Conservation (phyloP, 495 filamentous ascomycete genomes). For the Penicillium lagena region DNA sequence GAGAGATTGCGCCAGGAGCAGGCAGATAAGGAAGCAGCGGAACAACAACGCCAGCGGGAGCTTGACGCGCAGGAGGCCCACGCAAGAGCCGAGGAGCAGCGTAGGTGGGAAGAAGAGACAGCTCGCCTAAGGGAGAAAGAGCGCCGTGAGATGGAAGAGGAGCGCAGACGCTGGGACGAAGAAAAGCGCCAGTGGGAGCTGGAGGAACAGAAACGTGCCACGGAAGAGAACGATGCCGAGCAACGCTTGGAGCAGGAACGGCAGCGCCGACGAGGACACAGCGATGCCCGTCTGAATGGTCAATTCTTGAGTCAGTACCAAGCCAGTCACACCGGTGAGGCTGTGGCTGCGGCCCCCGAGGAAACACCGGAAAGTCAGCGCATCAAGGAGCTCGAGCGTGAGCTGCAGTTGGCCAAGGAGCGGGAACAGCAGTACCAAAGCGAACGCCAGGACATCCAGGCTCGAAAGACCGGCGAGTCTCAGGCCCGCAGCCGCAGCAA, state of each 20-base stretch:
- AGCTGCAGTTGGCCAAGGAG: constrained; percentile 79
- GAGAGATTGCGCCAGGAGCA: constrained; percentile 53
- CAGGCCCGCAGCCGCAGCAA: constrained; percentile 29
- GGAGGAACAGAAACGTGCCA: constrained; percentile 68
- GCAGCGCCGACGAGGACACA: constrained; percentile 50
- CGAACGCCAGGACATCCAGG: constrained; percentile 58
- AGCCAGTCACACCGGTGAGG: constrained; percentile 34
- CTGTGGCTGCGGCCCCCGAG: constrained; percentile 1
- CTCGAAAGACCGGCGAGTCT: constrained; percentile 24
- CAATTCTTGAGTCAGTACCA: constrained; percentile 86
- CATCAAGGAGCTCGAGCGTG: constrained; percentile 75
- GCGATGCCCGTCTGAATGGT: constrained; percentile 65
- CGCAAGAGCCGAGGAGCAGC: constrained; percentile 63
- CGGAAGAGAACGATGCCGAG: constrained; percentile 69
- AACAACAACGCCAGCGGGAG: constrained; percentile 52
- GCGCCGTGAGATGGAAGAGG: constrained; percentile 59
- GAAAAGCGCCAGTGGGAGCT: constrained; percentile 76
- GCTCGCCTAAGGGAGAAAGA: constrained; percentile 62
- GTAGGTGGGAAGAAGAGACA: constrained; percentile 75
- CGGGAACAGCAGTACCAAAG: constrained; percentile 79
- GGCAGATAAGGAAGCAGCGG: constrained; percentile 52
- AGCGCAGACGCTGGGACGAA: constrained; percentile 77
- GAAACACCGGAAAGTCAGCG: constrained; percentile 52
- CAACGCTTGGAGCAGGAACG: constrained; percentile 60
- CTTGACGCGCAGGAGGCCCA: constrained; percentile 64